Conservation (phyloP, 495 filamentous ascomycete species). For the Aspergillus avenaceus region DNA sequence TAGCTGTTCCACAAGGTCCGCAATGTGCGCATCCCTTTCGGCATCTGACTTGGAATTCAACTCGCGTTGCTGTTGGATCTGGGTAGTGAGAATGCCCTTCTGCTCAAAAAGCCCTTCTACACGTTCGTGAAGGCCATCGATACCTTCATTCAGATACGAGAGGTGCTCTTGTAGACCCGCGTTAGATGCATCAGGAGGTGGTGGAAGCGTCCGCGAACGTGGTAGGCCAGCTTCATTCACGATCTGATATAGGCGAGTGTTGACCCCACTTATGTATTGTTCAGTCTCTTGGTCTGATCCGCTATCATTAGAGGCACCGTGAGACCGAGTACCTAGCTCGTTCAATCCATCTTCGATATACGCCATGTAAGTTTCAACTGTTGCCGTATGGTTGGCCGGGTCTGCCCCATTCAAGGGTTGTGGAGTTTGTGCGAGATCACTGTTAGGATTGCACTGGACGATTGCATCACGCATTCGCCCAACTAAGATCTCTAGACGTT, state of each 20-base stretch:
- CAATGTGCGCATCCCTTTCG: slow-evolving; percentile 51
- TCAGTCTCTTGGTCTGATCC: slow-evolving; percentile 27
- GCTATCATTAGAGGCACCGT: not conserved
- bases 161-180: slow-evolving; percentile 49
- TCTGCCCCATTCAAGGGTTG: slow-evolving; percentile 19
- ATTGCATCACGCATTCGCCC: slow-evolving; percentile 63
- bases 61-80: slow-evolving; percentile 90
- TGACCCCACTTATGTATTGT: slow-evolving; percentile 47
- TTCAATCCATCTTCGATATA: slow-evolving; percentile 48
- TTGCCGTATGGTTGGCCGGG: slow-evolving; percentile 21
- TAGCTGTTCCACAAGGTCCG: slow-evolving; percentile 46
- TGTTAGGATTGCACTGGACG: slow-evolving; percentile 51
- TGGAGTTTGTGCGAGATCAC: slow-evolving; percentile 30
- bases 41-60: slow-evolving; percentile 67
- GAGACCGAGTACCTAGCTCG: slow-evolving; percentile 22
- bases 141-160: slow-evolving; percentile 55
- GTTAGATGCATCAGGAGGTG: slow-evolving; percentile 43
- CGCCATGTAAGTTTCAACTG: slow-evolving; percentile 43
- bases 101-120: slow-evolving; percentile 67
- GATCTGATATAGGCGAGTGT: slow-evolving; percentile 47
- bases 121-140: slow-evolving; percentile 66
- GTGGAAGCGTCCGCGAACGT: slow-evolving; percentile 40
- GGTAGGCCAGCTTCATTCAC: slow-evolving; percentile 44
- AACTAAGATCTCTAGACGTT: slow-evolving; percentile 69
- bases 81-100: slow-evolving; percentile 75